phyloP scores from a whole-genome alignment of 352 stramenopile species.

The Globisporangium perplexum region DNA sequence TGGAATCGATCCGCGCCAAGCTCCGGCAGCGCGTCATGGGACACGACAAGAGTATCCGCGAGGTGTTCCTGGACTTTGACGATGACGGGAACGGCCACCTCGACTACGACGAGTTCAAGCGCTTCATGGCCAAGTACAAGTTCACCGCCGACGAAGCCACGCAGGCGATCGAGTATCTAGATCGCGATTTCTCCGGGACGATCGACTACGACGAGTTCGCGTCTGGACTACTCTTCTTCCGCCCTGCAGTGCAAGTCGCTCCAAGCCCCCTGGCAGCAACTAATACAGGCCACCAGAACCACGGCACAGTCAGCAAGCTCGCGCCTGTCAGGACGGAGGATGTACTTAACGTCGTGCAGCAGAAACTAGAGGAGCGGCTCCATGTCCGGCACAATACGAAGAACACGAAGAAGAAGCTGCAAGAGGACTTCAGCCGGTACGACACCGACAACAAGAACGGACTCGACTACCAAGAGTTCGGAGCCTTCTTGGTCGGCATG shows the following conservation, averaged over 20 bases:
- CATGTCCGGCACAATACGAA: slow-evolving; percentile 8
- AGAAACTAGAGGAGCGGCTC: slow-evolving; percentile 12
- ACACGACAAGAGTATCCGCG: slow-evolving; percentile 64
- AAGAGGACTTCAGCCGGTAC: slow-evolving; percentile 39
- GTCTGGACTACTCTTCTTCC: slow-evolving; percentile 58
- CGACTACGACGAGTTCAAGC: slow-evolving; percentile 61
- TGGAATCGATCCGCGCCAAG: slow-evolving; percentile 51
- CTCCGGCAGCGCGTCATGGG: slow-evolving; percentile 62
- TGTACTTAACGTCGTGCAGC: slow-evolving; percentile 17
- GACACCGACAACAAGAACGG: slow-evolving; percentile 39
- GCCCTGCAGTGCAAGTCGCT: slow-evolving; percentile 19
- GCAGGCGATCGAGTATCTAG: slow-evolving; percentile 42
- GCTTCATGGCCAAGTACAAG: slow-evolving; percentile 60
- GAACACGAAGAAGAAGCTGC: slow-evolving; percentile 17
- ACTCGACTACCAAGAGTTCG: slow-evolving; percentile 61
- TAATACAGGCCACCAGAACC: neutral
- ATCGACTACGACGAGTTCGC: slow-evolving; percentile 78
- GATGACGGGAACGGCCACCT: slow-evolving; percentile 46
- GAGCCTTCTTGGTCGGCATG: slow-evolving; percentile 41
- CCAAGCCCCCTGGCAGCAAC: neutral
- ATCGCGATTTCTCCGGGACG: slow-evolving; percentile 50
- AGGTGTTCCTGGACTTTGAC: slow-evolving; percentile 70
- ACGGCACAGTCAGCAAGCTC: neutral
- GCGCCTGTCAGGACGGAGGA: slow-evolving; percentile 13
- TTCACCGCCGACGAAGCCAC: slow-evolving; percentile 42